phyloP scores from a whole-genome alignment of 176 grass and related monocot genomes.

The Poa annua region DNA sequence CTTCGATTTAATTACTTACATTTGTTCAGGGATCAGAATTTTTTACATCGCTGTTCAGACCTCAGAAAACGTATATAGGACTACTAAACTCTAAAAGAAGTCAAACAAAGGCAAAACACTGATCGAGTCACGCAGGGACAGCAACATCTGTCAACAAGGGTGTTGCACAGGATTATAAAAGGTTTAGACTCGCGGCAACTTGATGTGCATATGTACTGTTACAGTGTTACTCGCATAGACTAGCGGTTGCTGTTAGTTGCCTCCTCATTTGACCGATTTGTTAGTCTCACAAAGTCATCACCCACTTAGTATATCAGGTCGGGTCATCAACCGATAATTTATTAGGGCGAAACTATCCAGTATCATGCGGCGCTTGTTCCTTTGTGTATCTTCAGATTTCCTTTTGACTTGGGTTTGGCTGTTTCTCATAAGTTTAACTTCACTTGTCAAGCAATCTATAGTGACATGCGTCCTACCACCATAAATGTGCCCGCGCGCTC shows the following conservation, averaged over 20 bases:
- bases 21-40: constrained; percentile 1
- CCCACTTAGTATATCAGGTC: no score
- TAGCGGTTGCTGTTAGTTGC: not conserved
- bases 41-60: constrained; percentile 12
- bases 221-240: not conserved
- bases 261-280: constrained; percentile 1
- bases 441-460: constrained; percentile 53
- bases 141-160: constrained; percentile 19
- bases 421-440: constrained; percentile 33
- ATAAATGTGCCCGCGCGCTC: constrained; percentile 47
- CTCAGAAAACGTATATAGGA: not conserved
- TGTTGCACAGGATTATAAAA: constrained; percentile 3
- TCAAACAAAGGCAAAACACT: constrained; percentile 18
- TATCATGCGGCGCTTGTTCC: constrained; percentile 44
- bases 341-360: not conserved
- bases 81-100: no score
- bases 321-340: not conserved
- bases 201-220: not conserved
- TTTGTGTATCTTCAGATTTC: constrained; percentile 46
- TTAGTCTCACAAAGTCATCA: not conserved
- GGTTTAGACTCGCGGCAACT: constrained; percentile 18
- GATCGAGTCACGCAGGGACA: not conserved
- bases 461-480: constrained; percentile 60
- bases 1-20: not conserved
- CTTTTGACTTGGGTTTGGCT: constrained; percentile 48